phyloP scores from a whole-genome alignment of 2,329 filamentous ascomycete genomes.

The Sporothrix humicola region DNA sequence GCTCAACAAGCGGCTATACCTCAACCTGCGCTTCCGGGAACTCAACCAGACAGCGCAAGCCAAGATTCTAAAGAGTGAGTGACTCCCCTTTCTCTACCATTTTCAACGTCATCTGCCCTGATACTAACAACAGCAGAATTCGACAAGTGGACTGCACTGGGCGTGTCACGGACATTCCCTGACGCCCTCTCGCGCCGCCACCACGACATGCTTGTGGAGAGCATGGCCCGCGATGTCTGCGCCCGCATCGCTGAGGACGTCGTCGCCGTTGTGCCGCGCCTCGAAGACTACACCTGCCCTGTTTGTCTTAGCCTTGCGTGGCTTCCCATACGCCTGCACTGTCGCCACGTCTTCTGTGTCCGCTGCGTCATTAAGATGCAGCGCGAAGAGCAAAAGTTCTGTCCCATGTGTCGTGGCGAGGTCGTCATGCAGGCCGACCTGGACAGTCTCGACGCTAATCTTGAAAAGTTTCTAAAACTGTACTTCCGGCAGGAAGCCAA shows the following conservation, averaged over 20 bases:
- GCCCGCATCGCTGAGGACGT: conserved; percentile 75
- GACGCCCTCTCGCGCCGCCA: conserved; percentile 57
- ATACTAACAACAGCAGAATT: conserved; percentile 63
- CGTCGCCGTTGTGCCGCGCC: conserved; percentile 74
- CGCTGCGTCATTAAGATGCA: conserved; percentile 82
- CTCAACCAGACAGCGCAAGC: conserved; percentile 77
- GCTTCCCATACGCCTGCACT: conserved; percentile 77
- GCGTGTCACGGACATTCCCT: conserved; percentile 68
- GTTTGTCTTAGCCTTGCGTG: conserved; percentile 81
- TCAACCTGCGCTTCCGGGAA: conserved; percentile 81
- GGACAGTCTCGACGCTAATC: conserved; percentile 71
- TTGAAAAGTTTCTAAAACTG: conserved; percentile 71
- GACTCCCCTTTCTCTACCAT: conserved; percentile 39
- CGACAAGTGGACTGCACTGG: conserved; percentile 80
- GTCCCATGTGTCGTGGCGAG: conserved; percentile 76
- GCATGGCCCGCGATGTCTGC: conserved; percentile 76
- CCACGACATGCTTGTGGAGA: conserved; percentile 68
- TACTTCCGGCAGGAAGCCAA: conserved; percentile 77
- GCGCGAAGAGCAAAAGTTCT: conserved; percentile 68
- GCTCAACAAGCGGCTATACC: conserved; percentile 77
- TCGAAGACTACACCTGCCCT: conserved; percentile 85
- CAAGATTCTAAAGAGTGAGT: conserved; percentile 82
- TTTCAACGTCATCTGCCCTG: neutral
- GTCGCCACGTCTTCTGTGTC: conserved; percentile 81
- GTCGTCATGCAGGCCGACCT: conserved; percentile 73